Evolutionary conservation across 2,329 filamentous ascomycete genomes (phyloP), one percentile per base, ranked within the genome.

Genomic region (Fusarium sp.): DNA sequence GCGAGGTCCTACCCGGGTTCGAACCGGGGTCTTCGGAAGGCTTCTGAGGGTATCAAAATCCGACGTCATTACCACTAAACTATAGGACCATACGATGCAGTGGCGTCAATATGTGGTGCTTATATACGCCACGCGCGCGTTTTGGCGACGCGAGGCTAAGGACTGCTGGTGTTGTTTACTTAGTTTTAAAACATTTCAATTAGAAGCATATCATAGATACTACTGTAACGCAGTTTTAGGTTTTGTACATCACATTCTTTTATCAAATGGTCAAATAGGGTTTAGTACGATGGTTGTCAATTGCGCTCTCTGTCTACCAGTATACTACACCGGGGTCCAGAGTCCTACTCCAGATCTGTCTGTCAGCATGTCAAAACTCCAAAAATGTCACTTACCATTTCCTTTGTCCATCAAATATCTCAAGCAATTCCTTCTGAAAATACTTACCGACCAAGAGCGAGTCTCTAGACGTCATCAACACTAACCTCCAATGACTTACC

Each of bases 61-160:
- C 64, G 64, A 67, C 64, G 64, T 67, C 64, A 67, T 67, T 67
- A 67, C 65, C 65, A 68, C 65, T 67, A 67, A 67, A 67, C 65
- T 68, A 67, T 67, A 67, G 65, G 65, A 67, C 65, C 65, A 45
- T 15, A 45, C 25, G 29, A 27, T 66, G 25, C 10, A 5, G 7
- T 3, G 6, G 2, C 8, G 18, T 15, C 3, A n/a, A 25, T n/a
- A 23, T 16, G n/a, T 14, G 5, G 10, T 5, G 1, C 7, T 42
- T 48, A 63, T 46, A 39, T 48, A 48, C 15, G 15, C 23, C 8
- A n/a, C 4, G 3, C 6, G 1, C 1, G 0, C 11, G 11, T 18
- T 4, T 57, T 33, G 5, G 12, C 9, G 15, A 27, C 7, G 5
- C 3, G 7, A 54, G 15, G 12, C 7, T 2, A 14, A 14, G 14